Base-by-base conservation (phyloP, 2,329 filamentous ascomycete species). In the Trichoderma sp. region DNA sequence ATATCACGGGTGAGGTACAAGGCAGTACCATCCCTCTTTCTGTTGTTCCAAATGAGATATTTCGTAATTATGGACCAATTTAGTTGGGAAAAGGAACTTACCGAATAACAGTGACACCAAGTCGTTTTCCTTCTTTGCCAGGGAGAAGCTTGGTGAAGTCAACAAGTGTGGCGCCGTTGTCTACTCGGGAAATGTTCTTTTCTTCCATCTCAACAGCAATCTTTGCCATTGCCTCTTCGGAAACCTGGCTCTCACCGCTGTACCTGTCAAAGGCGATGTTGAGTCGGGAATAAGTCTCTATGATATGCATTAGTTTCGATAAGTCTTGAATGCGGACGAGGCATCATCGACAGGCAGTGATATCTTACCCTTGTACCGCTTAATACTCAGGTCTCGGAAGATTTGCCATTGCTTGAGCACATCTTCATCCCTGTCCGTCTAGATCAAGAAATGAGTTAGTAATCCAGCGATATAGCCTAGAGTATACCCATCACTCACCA, bases 1-100 rank as follows among this genome's bases (percentile, higher is more conserved):
- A 94, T 90, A 78, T 95, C 91, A 72, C 91, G 88, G 61, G 92
- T 92, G 58, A 94, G 84, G 77, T 95, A 94, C 39, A 93, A 85
- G 51, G 90, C 91, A 14, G 90, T 93, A 67, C 91, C 91, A 72
- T 92, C 89, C 73, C 87, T 88, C 81, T 92, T 91, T 72, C 75
- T 75, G 28, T 24, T 18, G 16, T 28, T 59, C 43, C n/a, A 11
- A 2, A 30, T 68, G 46, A 61, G 66, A 49, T 26, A 51, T 28
- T 5, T n/a, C 4, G 1, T 34, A 24, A 49, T n/a, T 34, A n/a
- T 11, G 7, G 2, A 51, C 10, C 11, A 37, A 14, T n/a, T 3
- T 26, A 14, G 2, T 21, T 21, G 6, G 6, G 54, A 16, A 1
- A 8, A 16, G 26, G 2, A 37, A 49, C 73, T 37, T 72, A 75